phyloP scores from a whole-genome alignment of 768 basidiomycete species.

The Strobilomyces dryophilus region DNA sequence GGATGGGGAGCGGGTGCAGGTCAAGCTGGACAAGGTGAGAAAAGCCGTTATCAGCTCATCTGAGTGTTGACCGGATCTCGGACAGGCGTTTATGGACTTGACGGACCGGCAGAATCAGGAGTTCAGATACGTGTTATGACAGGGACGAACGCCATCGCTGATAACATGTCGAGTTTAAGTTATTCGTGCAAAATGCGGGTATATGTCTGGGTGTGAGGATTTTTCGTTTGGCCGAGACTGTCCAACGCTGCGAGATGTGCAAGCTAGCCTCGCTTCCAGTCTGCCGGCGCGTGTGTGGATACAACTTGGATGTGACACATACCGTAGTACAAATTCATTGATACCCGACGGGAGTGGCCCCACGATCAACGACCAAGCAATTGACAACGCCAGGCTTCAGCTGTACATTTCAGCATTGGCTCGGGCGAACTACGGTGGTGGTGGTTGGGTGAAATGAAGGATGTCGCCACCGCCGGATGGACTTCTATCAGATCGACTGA shows the following conservation, averaged over 20 bases:
- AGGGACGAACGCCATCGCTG: neutral
- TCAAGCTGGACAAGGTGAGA: constrained; percentile 62
- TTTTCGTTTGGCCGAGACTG: no score
- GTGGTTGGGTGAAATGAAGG: neutral
- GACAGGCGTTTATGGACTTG: no score
- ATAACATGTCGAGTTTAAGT: no score
- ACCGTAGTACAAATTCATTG: no score
- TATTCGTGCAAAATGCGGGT: no score
- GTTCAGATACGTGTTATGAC: constrained; percentile 68
- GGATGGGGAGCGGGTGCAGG: constrained; percentile 49
- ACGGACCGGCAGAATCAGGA: no score
- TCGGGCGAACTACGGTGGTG: neutral
- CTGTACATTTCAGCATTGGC: neutral
- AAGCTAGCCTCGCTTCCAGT: no score
- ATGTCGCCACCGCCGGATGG: neutral
- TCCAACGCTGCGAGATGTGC: no score
- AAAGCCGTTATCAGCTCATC: no score
- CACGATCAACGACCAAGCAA: neutral
- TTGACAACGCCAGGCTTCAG: neutral
- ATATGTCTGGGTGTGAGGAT: no score
- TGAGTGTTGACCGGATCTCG: neutral
- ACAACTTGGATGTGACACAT: neutral
- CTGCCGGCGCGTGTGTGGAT: no score
- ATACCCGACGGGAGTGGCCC: neutral
- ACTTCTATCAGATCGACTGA: neutral